These are phyloP conservation scores for Huntiella abstrusa DNA, from an alignment of 2,329 filamentous ascomycete species.

Conservation along the genomic window DNA sequence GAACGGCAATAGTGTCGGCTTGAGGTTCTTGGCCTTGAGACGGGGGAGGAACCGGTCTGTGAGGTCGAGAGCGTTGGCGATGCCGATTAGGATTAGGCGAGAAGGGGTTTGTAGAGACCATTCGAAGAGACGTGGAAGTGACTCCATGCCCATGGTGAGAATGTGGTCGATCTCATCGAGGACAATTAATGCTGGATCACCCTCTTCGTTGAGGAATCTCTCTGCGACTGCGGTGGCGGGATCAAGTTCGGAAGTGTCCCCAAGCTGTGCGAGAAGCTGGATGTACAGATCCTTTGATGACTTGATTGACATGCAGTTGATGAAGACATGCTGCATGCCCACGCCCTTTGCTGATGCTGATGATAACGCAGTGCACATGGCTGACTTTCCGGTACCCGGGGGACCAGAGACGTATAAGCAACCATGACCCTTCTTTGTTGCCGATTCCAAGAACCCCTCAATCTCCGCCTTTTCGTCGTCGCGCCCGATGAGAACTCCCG, in stretches of 20 bases:
- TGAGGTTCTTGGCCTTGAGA: slow-evolving; percentile 80
- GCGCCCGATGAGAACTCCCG: slow-evolving; percentile 58
- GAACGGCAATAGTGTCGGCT: slow-evolving; percentile 77
- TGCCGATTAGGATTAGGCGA: slow-evolving; percentile 67
- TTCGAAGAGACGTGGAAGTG: slow-evolving; percentile 86
- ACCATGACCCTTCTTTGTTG: slow-evolving; percentile 43
- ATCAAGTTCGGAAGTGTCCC: slow-evolving; percentile 27
- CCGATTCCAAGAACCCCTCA: slow-evolving; percentile 41
- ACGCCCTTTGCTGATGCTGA: slow-evolving; percentile 33
- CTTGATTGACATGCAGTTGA: slow-evolving; percentile 97
- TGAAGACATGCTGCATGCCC: slow-evolving; percentile 49
- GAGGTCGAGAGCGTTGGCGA: slow-evolving; percentile 88
- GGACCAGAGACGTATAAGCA: slow-evolving; percentile 92
- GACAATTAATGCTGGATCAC: slow-evolving; percentile 56
- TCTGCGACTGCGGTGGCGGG: slow-evolving; percentile 4
- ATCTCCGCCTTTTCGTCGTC: slow-evolving; percentile 51
- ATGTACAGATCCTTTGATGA: slow-evolving; percentile 70
- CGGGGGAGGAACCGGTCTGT: slow-evolving; percentile 89
- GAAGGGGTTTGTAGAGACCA: slow-evolving; percentile 78
- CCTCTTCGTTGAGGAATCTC: slow-evolving; percentile 8
- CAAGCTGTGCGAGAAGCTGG: slow-evolving; percentile 54
- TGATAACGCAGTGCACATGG: slow-evolving; percentile 69
- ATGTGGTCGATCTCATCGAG: slow-evolving; percentile 94
- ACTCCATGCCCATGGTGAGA: slow-evolving; percentile 69
- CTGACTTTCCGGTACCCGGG: slow-evolving; percentile 91